A percentile compares a stretch with the other conserved stretches of the same genome.
These are phyloP conservation scores for Fraxinus ornus DNA, from an alignment of 305 asterid genomes.

Conservation along the genomic window DNA sequence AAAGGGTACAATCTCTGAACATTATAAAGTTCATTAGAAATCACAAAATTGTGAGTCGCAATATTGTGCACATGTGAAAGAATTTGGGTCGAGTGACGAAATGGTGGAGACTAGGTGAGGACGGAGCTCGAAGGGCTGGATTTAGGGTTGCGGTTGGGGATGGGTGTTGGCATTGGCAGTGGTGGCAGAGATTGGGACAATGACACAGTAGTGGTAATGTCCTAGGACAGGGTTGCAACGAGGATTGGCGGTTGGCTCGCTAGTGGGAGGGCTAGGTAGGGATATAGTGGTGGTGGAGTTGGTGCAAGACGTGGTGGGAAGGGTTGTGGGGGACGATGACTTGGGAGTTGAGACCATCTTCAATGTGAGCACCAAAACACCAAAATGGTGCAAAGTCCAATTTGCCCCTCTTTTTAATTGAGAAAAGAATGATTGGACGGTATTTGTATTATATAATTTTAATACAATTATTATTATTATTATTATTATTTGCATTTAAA, in stretches of 20 bases:
- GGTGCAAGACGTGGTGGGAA: not conserved
- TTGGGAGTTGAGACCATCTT: not conserved
- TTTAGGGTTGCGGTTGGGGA: not conserved
- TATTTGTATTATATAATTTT: no score
- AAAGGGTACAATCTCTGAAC: not conserved
- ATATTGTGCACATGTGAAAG: not conserved
- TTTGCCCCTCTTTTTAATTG: no score
- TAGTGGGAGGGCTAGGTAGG: not conserved
- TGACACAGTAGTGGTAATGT: not conserved
- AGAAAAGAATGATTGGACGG: no score
- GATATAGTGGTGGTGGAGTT: not conserved
- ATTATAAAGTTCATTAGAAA: not conserved
- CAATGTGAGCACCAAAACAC: no score
- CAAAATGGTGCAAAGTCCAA: no score
- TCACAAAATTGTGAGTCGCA: not conserved
- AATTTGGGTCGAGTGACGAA: not conserved
- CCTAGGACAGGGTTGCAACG: not conserved
- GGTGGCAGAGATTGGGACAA: not conserved
- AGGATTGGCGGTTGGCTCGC: not conserved
- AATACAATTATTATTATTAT: no score
- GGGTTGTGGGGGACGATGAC: not conserved
- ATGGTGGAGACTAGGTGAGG: not conserved
- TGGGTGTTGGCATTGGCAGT: not conserved
- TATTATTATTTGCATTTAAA: no score
- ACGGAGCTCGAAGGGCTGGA: not conserved